Base-by-base conservation (phyloP, 2,329 filamentous ascomycete species). In the Myriangium duriaei region DNA sequence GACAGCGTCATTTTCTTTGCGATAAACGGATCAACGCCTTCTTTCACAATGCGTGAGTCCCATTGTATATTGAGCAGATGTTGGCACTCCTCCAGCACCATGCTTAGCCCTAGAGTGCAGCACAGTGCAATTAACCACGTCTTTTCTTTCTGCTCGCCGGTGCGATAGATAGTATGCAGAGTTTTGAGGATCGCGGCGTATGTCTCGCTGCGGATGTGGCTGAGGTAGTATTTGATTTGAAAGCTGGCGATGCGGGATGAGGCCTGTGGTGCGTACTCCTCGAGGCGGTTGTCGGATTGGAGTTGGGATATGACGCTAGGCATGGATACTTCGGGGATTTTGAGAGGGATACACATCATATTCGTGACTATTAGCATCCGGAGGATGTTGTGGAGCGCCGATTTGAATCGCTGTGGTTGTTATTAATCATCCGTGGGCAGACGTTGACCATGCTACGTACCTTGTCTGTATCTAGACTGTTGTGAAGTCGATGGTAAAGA, bases 191-290 rank as follows among this genome's bases (percentile, higher is more conserved):
- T 56, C 5, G 55, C 53, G 13, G 54, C 49, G 46, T 64, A 61
- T 34, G 62, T 61, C 11, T 53, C 47, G 18, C 55, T 54, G 37
- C 65, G 64, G 11, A 68, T 51, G 14, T 58, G 48, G 11, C 52
- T 51, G 52, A 67, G 68, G 53, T 67, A 65, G 54, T 64, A 66
- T 44, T 69, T 69, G 11, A 69, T 55, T 43, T 69, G 65, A 11
- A 62, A 58, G 38, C 64, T 66, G 10, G 64, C 64, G 46, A 69
- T 61, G 37, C 63, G 59, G 2, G 65, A 63, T 1, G 54, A 57
- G 14, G 49, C 51, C 38, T 47, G 46, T 2, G 43, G 40, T 4
- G 26, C 32, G 3, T 42, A 44, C 26, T 34, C 30, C 4, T 50
- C 42, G 16, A 48, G 43, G 5, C 48, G 52, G 14, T 50, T 51